Evolutionary conservation across 768 basidiomycete genomes (phyloP), one percentile per base, ranked within the genome.

Genomic region (Leccinellum albellum): DNA sequence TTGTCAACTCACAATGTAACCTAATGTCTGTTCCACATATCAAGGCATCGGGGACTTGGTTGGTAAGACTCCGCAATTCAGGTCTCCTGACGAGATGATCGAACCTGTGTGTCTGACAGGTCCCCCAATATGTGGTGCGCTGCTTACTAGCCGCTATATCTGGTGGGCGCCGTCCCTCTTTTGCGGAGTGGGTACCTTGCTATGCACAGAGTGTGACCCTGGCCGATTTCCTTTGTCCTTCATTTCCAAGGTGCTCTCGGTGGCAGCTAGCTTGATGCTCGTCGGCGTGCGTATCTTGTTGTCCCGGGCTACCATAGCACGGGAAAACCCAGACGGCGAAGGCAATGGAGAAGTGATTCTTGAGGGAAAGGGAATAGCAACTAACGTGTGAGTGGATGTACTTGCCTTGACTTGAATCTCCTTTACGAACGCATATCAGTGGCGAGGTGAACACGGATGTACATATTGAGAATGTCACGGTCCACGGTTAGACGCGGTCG

Each of bases 161-260:
- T 86, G 85, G 85, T 84, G 80, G 79, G 74, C 77, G 14, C 81
- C 84, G 3, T 77, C 78, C 1, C 37, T 83, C 10, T 86, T 84
- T 61, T 73, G 79, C 32, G 83, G 79, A 48, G 72, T 76, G 61
- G n/a, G 65, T 61, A 37, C 33, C 44, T 31, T 20, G 40, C 4
- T 6, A 20, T 3, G n/a, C 10, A 20, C 20, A 13, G 40, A 42
- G 40, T 12, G 20, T 13, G 20, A 42, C 10, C 40, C 10, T 42
- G 12, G 40, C 6, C 20, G 20, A 42, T 20, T 20, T 20, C n/a
- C 0, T 12, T 13, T 20, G 5, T 42, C 40, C 6, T 42, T 37
- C 13, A 31, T 42, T 7, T 4, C 29, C 17, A 12, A 67, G 66
- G 52, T 23, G 2, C 14, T 57, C 26, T 56, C 57, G 20, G 37